Conservation (phyloP, 2,329 filamentous ascomycete genomes). For the Fusarium cicatricum region DNA sequence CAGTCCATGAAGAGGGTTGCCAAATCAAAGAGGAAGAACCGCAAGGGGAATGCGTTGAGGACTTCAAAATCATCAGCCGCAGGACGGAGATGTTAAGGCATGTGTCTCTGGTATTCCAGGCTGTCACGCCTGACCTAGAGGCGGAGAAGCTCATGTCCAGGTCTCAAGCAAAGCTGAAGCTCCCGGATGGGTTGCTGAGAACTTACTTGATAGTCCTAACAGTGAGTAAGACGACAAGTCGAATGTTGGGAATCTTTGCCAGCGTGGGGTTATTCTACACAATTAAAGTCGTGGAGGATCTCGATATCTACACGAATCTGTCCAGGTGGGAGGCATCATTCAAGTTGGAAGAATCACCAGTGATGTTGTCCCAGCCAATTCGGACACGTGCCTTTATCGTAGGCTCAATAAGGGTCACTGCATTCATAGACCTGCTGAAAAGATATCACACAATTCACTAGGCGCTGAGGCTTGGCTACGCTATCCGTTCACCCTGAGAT, state of each 20-base stretch:
- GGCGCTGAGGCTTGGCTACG: constrained; percentile 65
- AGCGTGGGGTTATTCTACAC: constrained; percentile 66
- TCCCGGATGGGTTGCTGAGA: constrained; percentile 64
- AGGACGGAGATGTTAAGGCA: constrained; percentile 60
- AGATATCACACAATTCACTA: constrained; percentile 54
- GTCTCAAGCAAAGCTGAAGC: constrained; percentile 63
- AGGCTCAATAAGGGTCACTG: constrained; percentile 72
- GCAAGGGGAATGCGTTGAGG: too few species aligned
- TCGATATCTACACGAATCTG: constrained; percentile 60
- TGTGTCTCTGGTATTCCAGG: constrained; percentile 61
- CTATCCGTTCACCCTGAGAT: constrained; percentile 60
- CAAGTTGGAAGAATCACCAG: constrained; percentile 60
- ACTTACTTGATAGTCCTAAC: constrained; percentile 65
- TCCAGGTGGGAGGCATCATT: constrained; percentile 58
- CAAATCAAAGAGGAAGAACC: constrained; percentile 50
- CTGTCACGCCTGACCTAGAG: constrained; percentile 47
- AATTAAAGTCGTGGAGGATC: constrained; percentile 67
- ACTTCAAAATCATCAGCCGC: constrained; percentile 59
- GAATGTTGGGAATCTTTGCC: constrained; percentile 57
- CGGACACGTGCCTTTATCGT: constrained; percentile 69
- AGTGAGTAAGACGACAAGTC: constrained; percentile 15
- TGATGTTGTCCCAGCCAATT: constrained; percentile 54
- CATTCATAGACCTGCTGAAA: constrained; percentile 63
- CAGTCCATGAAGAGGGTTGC: constrained; percentile 61
- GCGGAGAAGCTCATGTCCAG: constrained; percentile 52